Evolutionary conservation across 345 rosid species (phyloP), one percentile per base, ranked within the genome.

Genomic region (Limnanthes douglasii): DNA sequence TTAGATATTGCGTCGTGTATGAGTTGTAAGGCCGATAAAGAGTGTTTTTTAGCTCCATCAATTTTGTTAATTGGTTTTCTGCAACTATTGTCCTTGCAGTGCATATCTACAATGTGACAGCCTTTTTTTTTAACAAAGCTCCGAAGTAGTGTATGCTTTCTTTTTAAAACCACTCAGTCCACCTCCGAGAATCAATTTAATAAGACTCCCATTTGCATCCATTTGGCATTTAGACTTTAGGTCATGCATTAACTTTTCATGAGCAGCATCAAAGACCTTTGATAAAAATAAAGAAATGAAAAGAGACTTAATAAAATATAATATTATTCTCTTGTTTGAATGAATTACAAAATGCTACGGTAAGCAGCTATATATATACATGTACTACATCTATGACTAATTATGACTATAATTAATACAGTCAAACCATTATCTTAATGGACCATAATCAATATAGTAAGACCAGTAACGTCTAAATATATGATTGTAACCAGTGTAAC

Each of bases 181-280:
- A 30, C 74, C 83, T 20, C 65, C 85, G 40, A 90, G 72, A 50
- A 77, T 39, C 38, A 69, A 65, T 46, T 54, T 65, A 20, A 72
- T 62, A 45, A 77, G 60, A 61, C 55, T 70, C 42, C 69, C 78
- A 45, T 70, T 69, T 31, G 64, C 56, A 11, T 68, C 72, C 62
- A 72, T 21, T 62, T 80, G 72, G 65, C 86, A 84, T 67, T 77
- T 72, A 39, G 66, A 55, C 59, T 63, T 77, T 51, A 84, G 61
- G 66, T 72, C 72, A 11, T 31, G 58, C 48, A 54, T 48, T 44
- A 90, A 48, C 41, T 63, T 80, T 55, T 66, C 75, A 37, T 50
- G 71, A 30, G 61, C 46, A 7, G 61, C 8, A 24, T 64, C 72
- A 22, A 73, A 42, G 38, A 28, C 53, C 37, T n/a, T n/a, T n/a